Evolutionary conservation across 176 grass and related monocot species (phyloP), one percentile per base, ranked within the genome.

Genomic region (Alloteropsis semialata): DNA sequence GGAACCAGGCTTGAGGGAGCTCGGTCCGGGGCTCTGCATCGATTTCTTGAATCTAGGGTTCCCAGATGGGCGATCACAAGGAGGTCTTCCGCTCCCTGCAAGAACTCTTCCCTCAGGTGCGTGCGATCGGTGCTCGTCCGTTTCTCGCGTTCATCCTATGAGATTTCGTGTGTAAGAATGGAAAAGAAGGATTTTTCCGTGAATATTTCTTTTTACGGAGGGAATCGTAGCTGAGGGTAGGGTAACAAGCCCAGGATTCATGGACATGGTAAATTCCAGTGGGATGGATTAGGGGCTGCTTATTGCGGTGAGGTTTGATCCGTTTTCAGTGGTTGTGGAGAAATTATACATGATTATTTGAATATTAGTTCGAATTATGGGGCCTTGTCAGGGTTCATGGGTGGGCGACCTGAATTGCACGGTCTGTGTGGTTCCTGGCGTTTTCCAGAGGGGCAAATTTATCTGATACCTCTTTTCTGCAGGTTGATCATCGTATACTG

Each of bases 401-500:
- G 37, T 45, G 17, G 27, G 37, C 22, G 21, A 74, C 38, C 30
- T 2, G 12, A 42, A 42, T 54, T 33, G 10, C 25, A 33, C 24
- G 2, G 14, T 34, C 30, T 15, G 3, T 34, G 11, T 50, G 4
- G 18, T 49, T 10, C 46, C 28, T 27, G 11, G 15, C 27, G 45
- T 36, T 79, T 5, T 65, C 21, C 0, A 0, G 70, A 51, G 13
- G 10, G 5, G 10, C 64, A 44, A 51, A 24, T 66, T 78, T 56
- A 4, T 41, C 36, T 67, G 43, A 51, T n/a, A 18, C 32, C 54
- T 71, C 29, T 88, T 60, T 4, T 29, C 53, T 75, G 53, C 76
- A 94, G 92, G 86, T 94, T 73, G 92, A 94, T 70, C 80, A 85
- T 45, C 92, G 92, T 22, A 81, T 94, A 36, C 72, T 94, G 10